A percentile compares a stretch with the other conserved stretches of the same genome.
These are phyloP conservation scores for Pulicaria dysenterica DNA, from an alignment of 129 eudicot species.

Conservation along the genomic window DNA sequence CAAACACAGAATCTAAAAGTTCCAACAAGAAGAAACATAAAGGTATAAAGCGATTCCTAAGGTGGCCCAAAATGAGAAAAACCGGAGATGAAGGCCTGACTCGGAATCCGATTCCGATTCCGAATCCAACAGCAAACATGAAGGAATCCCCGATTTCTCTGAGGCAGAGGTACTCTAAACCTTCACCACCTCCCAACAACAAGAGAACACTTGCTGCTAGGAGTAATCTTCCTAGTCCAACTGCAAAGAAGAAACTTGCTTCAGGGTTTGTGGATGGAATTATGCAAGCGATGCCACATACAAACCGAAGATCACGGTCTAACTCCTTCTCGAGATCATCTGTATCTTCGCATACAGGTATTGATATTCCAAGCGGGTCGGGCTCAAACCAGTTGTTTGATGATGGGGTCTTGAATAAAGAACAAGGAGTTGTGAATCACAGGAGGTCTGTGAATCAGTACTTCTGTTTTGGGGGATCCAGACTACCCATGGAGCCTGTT, in stretches of 20 bases:
- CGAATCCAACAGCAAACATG: background rate
- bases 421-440: slow-evolving; percentile 40
- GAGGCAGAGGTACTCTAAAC: slow-evolving; percentile 57
- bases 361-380: slow-evolving; percentile 43
- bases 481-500: slow-evolving; percentile 26
- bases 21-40: slow-evolving; percentile 37
- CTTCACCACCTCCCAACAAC: slow-evolving; percentile 57
- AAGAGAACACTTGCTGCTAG: slow-evolving; percentile 71
- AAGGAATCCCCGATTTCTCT: slow-evolving; percentile 56
- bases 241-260: slow-evolving; percentile 72
- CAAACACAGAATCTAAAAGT: slow-evolving; percentile 22
- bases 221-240: slow-evolving; percentile 73
- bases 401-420: slow-evolving; percentile 32
- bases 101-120: too few relatives aligned
- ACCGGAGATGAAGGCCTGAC: slow-evolving; percentile 25
- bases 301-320: slow-evolving; percentile 47
- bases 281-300: slow-evolving; percentile 63
- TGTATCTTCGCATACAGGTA: slow-evolving; percentile 54
- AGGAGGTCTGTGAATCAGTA: slow-evolving; percentile 60
- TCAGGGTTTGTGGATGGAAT: slow-evolving; percentile 70
- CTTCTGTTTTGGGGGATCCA: slow-evolving; percentile 66
- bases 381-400: slow-evolving; percentile 42
- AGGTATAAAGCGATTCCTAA: slow-evolving; percentile 65
- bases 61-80: slow-evolving; percentile 70
- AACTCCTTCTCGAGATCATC: slow-evolving; percentile 59